phyloP scores from a whole-genome alignment of 139 green algal genomes.

The Gonium pectorale region DNA sequence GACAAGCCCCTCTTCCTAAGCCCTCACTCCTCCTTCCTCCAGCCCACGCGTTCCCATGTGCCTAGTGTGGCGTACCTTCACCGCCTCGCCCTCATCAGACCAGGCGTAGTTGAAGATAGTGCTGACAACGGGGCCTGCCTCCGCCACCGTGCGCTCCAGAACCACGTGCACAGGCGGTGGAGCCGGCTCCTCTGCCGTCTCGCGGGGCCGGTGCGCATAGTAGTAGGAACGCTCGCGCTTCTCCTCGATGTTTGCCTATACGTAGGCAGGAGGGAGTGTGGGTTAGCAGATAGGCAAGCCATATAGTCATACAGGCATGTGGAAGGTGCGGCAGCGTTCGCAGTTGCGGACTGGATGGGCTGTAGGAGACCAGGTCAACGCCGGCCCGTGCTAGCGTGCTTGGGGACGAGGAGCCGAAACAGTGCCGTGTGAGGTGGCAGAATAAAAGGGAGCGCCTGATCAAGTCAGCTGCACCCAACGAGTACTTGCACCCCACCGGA shows the following conservation, averaged over 20 bases:
- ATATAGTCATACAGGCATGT: too few species aligned
- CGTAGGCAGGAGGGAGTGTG: neutral
- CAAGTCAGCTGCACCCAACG: too few species aligned
- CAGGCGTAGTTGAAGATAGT: constrained; percentile 7
- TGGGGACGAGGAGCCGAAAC: neutral
- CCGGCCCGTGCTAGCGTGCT: too few species aligned
- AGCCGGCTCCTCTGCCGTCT: neutral
- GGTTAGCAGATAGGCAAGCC: too few species aligned
- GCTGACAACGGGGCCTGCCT: neutral
- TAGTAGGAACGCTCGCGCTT: constrained; percentile 35
- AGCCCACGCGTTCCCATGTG: too few species aligned
- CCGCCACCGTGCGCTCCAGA: neutral
- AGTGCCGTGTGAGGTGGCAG: neutral
- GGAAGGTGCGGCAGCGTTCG: too few species aligned
- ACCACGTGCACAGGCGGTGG: constrained; percentile 13
- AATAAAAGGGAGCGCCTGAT: too few species aligned
- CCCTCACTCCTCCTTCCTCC: too few species aligned
- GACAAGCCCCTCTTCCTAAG: too few species aligned
- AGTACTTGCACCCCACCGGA: too few species aligned
- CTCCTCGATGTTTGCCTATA: neutral
- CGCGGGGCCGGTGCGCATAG: neutral
- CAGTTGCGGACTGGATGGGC: too few species aligned
- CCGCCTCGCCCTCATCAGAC: neutral
- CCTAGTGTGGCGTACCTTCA: constrained; percentile 1
- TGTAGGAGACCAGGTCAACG: too few species aligned